Conservation (phyloP, 2,329 filamentous ascomycete species). For the Tolypocladium capitatum region DNA sequence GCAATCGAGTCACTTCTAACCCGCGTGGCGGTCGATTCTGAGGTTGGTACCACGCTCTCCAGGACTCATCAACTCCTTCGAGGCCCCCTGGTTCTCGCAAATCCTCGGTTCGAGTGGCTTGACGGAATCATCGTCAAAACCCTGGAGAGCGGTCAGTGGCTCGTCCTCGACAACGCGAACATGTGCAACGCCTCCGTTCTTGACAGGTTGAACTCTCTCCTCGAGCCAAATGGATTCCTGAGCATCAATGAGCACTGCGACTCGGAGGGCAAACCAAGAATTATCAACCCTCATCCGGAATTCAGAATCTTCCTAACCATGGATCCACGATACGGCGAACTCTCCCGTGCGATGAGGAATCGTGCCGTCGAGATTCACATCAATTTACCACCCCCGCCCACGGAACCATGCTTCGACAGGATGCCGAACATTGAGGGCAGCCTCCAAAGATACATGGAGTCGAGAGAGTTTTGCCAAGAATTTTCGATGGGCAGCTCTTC, state of each 20-base stretch:
- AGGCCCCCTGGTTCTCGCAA: constrained; percentile 44
- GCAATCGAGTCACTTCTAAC: constrained; percentile 26
- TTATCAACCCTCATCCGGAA: constrained; percentile 69
- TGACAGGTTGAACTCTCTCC: constrained; percentile 83
- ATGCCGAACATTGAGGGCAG: constrained; percentile 35
- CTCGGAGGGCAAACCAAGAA: constrained; percentile 63
- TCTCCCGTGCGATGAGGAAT: constrained; percentile 94
- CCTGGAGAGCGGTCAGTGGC: constrained; percentile 74
- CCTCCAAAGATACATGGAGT: constrained; percentile 32
- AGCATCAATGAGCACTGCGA: constrained; percentile 90
- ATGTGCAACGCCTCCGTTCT: constrained; percentile 90
- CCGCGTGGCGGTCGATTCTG: constrained; percentile 28
- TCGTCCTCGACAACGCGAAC: constrained; percentile 94
- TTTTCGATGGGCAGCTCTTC: constrained; percentile 9
- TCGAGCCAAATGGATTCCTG: constrained; percentile 78
- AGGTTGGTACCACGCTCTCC: constrained; percentile 32
- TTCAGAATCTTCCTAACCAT: constrained; percentile 92
- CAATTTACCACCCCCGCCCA: constrained; percentile 26
- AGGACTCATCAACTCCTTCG: constrained; percentile 37
- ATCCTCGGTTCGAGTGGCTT: constrained; percentile 87
- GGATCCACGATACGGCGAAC: constrained; percentile 81
- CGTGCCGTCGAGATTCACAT: constrained; percentile 83
- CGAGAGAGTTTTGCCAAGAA: constrained; percentile 17
- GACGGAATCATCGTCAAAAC: constrained; percentile 87
- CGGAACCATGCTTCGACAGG: constrained; percentile 20